Base-by-base conservation (phyloP, 192 early-diverging fungal genomes). In the Backusella mclennaniae region DNA sequence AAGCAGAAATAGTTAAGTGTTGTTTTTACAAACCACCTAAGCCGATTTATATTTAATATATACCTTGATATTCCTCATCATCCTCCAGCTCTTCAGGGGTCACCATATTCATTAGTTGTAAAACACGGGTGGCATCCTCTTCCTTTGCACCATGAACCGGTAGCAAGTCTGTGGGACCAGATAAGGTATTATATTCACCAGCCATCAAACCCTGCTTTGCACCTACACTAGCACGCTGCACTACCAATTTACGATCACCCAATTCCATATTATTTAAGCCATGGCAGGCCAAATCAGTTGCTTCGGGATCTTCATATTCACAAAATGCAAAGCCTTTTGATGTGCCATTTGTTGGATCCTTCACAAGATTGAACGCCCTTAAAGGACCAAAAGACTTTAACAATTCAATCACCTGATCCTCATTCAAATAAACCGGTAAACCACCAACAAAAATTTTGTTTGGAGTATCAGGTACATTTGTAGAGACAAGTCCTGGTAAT, bases 71-170 rank as follows among this genome's bases (percentile, higher is more conserved):
- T 76, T 96, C 95, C 3, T 93, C 85, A 56, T 95, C 92, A 78
- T 98, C 89, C 26, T 85, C 84, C 33, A 99, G 88, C 77, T 99
- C 98, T 63, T 92, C 91, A 23, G 85, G 84, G 1, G 90, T 91
- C 8, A 98, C 95, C 97, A 99, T 98, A 81, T 99, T 99, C 68
- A 99, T 87, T 29, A 99, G 83, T 84, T 97, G 88, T 35, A 99
- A 73, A 26, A 99, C 89, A 19, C 79, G 83, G 3, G 98, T 95
- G 2, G 96, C 92, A 49, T 93, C 86, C 46, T 87, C 84, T 63
- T 93, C 87, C 26, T 79, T 86, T 23, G 84, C 77, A 68, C 84
- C 86, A 26, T 77, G 75, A 29, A 81, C 73, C 35, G 90, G 84
- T 11, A 91, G 49, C 44, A 52, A 49, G 15, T 71, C 70, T 33